Evolutionary conservation across 179 eudicot genomes (phyloP).

Genomic region (Beta macrorhiza): DNA sequence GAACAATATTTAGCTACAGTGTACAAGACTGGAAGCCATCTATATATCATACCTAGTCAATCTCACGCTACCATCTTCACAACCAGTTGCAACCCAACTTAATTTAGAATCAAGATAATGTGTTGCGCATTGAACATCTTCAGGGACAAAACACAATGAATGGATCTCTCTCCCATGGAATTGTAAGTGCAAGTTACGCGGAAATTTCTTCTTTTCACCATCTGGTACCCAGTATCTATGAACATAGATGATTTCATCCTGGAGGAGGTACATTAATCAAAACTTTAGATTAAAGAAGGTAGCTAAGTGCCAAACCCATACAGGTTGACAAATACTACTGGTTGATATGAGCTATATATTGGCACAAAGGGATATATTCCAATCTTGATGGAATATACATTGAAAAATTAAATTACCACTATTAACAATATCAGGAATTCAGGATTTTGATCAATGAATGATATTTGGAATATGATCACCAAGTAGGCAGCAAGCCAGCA

Average conservation of each 20-base stretch:
- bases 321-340: neutral
- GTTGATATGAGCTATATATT: conserved; percentile 1
- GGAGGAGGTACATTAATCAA: conserved; percentile 20
- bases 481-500: neutral
- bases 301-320: conserved; percentile 10
- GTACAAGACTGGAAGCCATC: neutral
- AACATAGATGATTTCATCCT: conserved; percentile 78
- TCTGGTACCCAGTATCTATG: conserved; percentile 52
- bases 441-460: neutral
- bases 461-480: neutral
- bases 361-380: neutral
- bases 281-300: neutral
- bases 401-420: neutral
- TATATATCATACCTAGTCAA: conserved; percentile 64
- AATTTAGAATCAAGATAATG: conserved; percentile 32
- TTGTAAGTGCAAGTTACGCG: conserved; percentile 75
- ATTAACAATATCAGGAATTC: neutral
- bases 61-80: conserved; percentile 97
- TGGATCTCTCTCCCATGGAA: conserved; percentile 98
- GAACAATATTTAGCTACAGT: neutral
- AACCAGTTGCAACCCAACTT: conserved; percentile 83
- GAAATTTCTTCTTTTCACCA: conserved; percentile 51
- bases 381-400: neutral
- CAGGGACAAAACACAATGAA: conserved; percentile 66
- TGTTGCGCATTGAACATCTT: conserved; percentile 29